Conservation (phyloP, 1,284 basidiomycete genomes). For the Ceraceosorus guamensis region DNA sequence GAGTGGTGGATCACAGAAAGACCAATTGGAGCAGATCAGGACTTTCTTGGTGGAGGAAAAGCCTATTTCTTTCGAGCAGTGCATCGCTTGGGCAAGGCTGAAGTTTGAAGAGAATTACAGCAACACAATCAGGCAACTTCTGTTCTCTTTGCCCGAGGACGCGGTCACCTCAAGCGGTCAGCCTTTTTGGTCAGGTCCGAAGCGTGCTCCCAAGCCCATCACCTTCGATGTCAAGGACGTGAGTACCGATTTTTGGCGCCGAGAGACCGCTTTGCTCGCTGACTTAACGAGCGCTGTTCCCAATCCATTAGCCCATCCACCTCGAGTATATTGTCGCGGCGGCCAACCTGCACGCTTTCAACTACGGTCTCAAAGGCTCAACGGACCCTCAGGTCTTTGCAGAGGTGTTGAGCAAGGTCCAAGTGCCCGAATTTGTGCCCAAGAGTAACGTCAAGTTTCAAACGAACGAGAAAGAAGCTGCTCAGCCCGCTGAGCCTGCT, state of each 20-base stretch:
- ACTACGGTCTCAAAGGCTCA: constrained; percentile 92
- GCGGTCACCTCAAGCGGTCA: constrained; percentile 79
- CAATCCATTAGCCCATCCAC: constrained; percentile 63
- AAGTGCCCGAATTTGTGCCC: constrained; percentile 87
- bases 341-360: constrained; percentile 94
- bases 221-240: constrained; percentile 79
- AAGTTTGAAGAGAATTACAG: constrained; percentile 93
- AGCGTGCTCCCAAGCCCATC: constrained; percentile 91
- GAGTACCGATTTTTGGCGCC: constrained; percentile 45
- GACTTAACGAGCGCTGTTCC: background rate
- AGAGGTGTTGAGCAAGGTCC: constrained; percentile 74
- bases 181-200: constrained; percentile 71
- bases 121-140: constrained; percentile 85
- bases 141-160: constrained; percentile 92
- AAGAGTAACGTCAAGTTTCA: constrained; percentile 90
- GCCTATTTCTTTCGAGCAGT: constrained; percentile 92
- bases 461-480: constrained; percentile 81
- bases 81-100: constrained; percentile 90
- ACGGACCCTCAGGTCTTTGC: constrained; percentile 71
- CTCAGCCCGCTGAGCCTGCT: constrained; percentile 60
- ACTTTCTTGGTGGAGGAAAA: constrained; percentile 85
- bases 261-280: background rate
- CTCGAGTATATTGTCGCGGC: constrained; percentile 83
- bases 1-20: constrained; percentile 53
- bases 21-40: constrained; percentile 79